phyloP scores from a whole-genome alignment of 2,329 filamentous ascomycete species.

The Gnomoniopsis sp. region DNA sequence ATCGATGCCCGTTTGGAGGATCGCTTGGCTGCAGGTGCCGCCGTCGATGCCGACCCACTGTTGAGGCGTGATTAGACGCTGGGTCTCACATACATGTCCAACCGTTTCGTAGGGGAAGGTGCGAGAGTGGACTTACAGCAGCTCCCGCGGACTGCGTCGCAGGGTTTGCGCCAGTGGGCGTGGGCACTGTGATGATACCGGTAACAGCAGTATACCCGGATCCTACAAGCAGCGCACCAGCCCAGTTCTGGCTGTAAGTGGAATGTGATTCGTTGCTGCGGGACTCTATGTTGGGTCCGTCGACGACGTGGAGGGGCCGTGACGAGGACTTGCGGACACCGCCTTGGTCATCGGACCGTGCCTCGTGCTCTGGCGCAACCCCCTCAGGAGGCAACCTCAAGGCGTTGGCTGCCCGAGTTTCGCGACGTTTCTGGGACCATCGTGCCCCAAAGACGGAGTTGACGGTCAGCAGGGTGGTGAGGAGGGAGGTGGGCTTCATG shows the following conservation, averaged over 20 bases:
- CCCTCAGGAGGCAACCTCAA: too few relatives aligned
- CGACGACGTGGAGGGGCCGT: background rate
- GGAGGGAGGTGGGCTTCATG: background rate
- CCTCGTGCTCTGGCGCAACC: too few relatives aligned
- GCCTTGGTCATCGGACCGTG: too few relatives aligned
- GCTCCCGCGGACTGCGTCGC: background rate
- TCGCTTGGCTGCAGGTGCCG: conserved; percentile 37
- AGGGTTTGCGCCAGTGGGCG: conserved; percentile 25
- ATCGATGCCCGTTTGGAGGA: conserved; percentile 55
- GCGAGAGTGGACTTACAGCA: background rate
- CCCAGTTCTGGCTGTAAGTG: conserved; percentile 30
- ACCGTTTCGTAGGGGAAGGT: background rate
- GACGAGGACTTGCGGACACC: background rate
- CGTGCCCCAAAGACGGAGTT: background rate
- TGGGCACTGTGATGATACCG: conserved; percentile 45
- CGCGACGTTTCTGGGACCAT: background rate
- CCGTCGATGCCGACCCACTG: conserved; percentile 58
- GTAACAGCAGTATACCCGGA: conserved; percentile 47
- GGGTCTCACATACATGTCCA: too few relatives aligned
- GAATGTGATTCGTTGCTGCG: background rate
- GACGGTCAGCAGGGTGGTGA: background rate
- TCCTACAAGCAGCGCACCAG: conserved; percentile 50
- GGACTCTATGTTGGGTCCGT: background rate
- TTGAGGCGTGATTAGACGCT: too few relatives aligned
- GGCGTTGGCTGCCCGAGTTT: background rate